Evolutionary conservation across 129 eudicot genomes (phyloP), one percentile per base, ranked within the genome.

Genomic region (Dittrichia graveolens): DNA sequence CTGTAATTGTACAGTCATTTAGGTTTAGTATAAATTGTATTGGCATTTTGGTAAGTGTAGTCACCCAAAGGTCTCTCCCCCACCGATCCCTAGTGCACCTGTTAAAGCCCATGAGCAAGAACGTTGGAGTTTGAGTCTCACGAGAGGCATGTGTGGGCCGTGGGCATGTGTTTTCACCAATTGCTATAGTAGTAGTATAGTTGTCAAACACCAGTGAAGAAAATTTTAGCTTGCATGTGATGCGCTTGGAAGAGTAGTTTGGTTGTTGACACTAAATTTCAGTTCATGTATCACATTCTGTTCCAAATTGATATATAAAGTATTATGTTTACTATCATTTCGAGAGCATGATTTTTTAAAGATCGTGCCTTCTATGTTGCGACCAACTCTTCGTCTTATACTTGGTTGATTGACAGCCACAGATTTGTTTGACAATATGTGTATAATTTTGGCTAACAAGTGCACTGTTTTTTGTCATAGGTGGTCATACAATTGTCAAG

Each of bases 401-500:
- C 7, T 75, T 9, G 50, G 55, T 75, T 55, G 49, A 24, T 13
- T 64, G 57, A 64, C 19, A 65, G 24, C 31, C 11, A 6, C 37
- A 37, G 60, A 75, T 76, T 37, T 76, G 45, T 71, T 46, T 19
- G 10, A n/a, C 19, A 9, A 44, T 57, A 56, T 61, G 50, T 50
- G 46, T 19, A 54, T 53, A 39, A 18, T 41, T 47, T 8, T 61
- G 47, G 41, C 78, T 74, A 71, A 78, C 66, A 42, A 10, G 24
- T 61, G 42, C 37, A 8, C 15, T 61, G 5, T 37, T 57, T 34
- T 43, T 63, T 16, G 35, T 44, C 53, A n/a, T 53, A 1, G 35
- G 67, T 71, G 82, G 77, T 78, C 52, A 54, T 71, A 54, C 82
- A 35, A 9, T 39, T 50, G 45, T 44, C 37, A 62, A 71, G 72